A percentile compares a stretch with the other conserved stretches of the same genome.
These are phyloP conservation scores for Malania oleifera DNA, from an alignment of 164 flowering plant genomes.

Conservation along the genomic window DNA sequence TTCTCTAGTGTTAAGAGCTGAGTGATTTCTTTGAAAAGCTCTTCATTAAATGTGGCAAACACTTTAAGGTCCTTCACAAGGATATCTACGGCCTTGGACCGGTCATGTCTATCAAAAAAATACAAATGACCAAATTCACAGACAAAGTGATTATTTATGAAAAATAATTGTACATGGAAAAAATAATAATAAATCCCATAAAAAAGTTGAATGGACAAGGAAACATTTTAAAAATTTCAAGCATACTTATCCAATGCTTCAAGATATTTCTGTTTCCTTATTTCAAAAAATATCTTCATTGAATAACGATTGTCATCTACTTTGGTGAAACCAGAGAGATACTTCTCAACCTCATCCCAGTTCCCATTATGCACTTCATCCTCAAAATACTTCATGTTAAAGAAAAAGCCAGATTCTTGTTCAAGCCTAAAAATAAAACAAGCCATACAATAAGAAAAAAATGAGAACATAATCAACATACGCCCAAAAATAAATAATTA, in stretches of 20 bases:
- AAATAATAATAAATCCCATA: neutral
- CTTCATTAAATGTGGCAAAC: slow-evolving; percentile 76
- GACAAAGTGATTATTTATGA: neutral
- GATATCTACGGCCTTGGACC: slow-evolving; percentile 75
- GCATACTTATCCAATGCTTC: slow-evolving; percentile 87
- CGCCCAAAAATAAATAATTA: neutral
- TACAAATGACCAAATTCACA: neutral
- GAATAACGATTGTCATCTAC: slow-evolving; percentile 79
- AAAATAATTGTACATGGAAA: neutral
- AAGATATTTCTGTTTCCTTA: slow-evolving; percentile 86
- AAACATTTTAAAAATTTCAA: neutral
- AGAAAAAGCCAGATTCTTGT: slow-evolving; percentile 91
- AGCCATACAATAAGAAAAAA: slow-evolving; percentile 13
- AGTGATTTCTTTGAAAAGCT: slow-evolving; percentile 80
- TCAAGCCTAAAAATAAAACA: slow-evolving; percentile 48
- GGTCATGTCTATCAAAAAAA: slow-evolving; percentile 56
- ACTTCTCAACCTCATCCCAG: slow-evolving; percentile 87
- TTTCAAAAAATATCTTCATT: slow-evolving; percentile 88
- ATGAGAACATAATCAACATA: slow-evolving; percentile 3
- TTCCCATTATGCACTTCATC: slow-evolving; percentile 70
- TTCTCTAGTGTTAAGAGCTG: slow-evolving; percentile 77
- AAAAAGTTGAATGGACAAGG: neutral
- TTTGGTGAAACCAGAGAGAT: slow-evolving; percentile 82
- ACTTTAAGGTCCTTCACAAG: slow-evolving; percentile 81
- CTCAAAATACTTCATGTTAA: slow-evolving; percentile 85